Base-by-base conservation (phyloP, 495 filamentous ascomycete genomes). In the Letharia columbiana region DNA sequence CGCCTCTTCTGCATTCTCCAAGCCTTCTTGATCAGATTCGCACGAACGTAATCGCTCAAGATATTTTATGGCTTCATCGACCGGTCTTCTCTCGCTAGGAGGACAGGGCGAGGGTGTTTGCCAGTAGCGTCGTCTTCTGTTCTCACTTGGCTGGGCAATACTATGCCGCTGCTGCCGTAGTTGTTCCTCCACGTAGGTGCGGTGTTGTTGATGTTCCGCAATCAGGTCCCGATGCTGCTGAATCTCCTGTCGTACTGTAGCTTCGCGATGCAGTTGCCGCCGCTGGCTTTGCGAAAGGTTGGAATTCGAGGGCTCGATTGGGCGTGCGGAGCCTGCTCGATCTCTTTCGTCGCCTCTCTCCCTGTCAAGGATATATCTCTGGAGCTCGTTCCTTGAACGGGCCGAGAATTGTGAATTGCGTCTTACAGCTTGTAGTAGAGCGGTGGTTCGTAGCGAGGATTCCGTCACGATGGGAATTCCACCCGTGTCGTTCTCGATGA, bases 61-160 rank as follows among this genome's bases (percentile, higher is more conserved):
- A 70, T 89, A 90, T 67, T 81, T 81, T 69, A 91, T 86, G 7
- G 82, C 83, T 59, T 86, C 79, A 69, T 87, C 87, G 20, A 89
- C 69, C 50, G 81, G 70, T 4, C 70, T 63, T 23, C 67, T 73
- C 11, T 77, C 68, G 56, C 71, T 75, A 0, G 72, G 73, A 8
- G 76, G 75, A 45, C 77, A 80, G 28, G 82, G 79, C 35, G 81
- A 74, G 66, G 76, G 75, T 23, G 77, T 80, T 41, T 83, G 79
- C 56, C 81, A 74, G 67, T 82, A 79, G 59, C 78, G 70, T 66
- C 83, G 77, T 61, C 84, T 78, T 70, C 82, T 81, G 31, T 78
- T 79, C 57, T 79, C 79, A 63, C 79, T 69, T 31, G 82, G 75
- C 58, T 78, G 62, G 9, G 39, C 42, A 3, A 60, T n/a, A 13